phyloP scores from a whole-genome alignment of 2,329 filamentous ascomycete genomes.

The Ophiocordyceps sinensis region DNA sequence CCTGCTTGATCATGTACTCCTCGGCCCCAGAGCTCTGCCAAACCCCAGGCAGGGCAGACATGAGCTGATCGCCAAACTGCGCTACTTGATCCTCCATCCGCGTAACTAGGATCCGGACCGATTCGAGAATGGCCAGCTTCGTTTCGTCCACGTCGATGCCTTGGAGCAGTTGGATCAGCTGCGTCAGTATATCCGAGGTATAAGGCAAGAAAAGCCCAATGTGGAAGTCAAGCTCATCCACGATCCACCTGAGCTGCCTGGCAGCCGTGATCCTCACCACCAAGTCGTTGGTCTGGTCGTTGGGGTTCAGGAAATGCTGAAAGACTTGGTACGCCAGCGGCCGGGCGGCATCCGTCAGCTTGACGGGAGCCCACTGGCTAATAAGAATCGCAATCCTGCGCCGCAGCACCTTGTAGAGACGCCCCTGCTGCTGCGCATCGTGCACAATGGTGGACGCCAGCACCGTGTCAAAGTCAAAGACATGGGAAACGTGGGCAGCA shows the following conservation, averaged over 20 bases:
- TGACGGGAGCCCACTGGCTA: conserved; percentile 77
- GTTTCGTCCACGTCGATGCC: conserved; percentile 75
- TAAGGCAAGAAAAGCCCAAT: conserved; percentile 63
- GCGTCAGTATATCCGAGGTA: conserved; percentile 56
- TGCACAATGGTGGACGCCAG: conserved; percentile 59
- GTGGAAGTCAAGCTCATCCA: conserved; percentile 74
- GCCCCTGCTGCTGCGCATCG: conserved; percentile 55
- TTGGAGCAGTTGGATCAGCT: conserved; percentile 63
- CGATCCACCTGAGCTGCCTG: conserved; percentile 64
- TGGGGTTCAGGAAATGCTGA: conserved; percentile 65
- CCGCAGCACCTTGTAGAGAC: conserved; percentile 65
- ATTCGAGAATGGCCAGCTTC: conserved; percentile 79
- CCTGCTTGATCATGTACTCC: conserved; percentile 86
- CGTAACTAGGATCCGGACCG: conserved; percentile 65
- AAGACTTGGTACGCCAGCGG: conserved; percentile 78
- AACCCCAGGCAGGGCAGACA: conserved; percentile 62
- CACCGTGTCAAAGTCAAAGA: conserved; percentile 74
- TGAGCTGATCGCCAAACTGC: conserved; percentile 63
- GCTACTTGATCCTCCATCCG: conserved; percentile 62
- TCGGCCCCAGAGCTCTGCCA: conserved; percentile 73
- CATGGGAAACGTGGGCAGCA: conserved; percentile 56
- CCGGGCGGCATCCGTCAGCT: conserved; percentile 52
- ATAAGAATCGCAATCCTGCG: conserved; percentile 80
- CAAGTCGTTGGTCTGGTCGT: conserved; percentile 70
- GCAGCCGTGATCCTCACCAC: conserved; percentile 88